Evolutionary conservation across 192 early-diverging fungal genomes (phyloP), one percentile per base, ranked within the genome.

Genomic region (Pilobolus umbonatus): DNA sequence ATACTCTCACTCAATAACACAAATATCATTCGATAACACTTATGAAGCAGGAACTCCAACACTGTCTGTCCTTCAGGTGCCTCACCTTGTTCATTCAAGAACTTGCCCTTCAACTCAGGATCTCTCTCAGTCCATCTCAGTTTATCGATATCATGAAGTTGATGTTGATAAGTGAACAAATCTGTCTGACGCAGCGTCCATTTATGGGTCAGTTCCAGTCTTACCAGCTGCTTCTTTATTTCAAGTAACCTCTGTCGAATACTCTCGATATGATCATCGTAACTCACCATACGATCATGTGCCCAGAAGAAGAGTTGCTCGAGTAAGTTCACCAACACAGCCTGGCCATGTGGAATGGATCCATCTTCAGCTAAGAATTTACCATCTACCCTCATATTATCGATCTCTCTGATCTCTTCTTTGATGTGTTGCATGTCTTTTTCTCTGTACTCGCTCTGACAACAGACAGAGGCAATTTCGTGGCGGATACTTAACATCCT

Each of bases 181-280:
- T 90, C 88, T 2, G 89, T 88, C 56, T 91, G 85, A 32, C 86
- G 82, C 63, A 88, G 60, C 7, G 87, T 89, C 87, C 86, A 90
- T 34, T 84, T 84, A 64, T 83, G 78, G n/a, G 85, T 88, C 46
- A 88, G 62, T 45, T 84, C 64, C 44, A 95, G 69, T 45, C 83
- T 79, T 40, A 92, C 93, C 26, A 95, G 71, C 40, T 85, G 80
- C 6, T 71, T 59, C 49, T 88, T 91, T 75, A 93, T 87, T 52
- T 78, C 75, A 34, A 84, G 72, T 19, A 91, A 67, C 38, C 78
- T 76, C 28, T 80, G 72, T 62, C 77, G 83, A 43, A 87, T 66
- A 14, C 71, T 80, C 65, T 75, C 74, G 51, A 88, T 58, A 0
- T 78, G 71, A 48, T 80, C 77, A 24, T 83, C 81, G 43, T 84